Base-by-base conservation (phyloP, 495 filamentous ascomycete species). In the Staphylotrichum tortipilum region DNA sequence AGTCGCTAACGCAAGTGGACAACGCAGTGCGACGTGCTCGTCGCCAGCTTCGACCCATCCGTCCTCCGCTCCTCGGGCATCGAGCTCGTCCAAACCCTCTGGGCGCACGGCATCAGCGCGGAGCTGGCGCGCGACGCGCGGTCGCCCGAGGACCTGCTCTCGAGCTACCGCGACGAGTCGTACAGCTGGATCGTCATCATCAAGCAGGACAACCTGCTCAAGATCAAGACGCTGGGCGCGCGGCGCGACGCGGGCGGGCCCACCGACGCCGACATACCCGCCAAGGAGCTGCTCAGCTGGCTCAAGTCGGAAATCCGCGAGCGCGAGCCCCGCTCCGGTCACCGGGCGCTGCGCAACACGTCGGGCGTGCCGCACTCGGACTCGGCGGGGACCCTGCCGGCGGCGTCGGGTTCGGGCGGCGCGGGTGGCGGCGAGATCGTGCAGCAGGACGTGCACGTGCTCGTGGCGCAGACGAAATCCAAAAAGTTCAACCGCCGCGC, bases 401-500 rank as follows among this genome's bases (percentile, higher is more conserved):
- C 39, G n/a, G n/a, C n/a, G n/a, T n/a, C n/a, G n/a, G n/a, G n/a
- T n/a, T n/a, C n/a, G n/a, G n/a, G n/a, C 24, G n/a, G 15, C 2
- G 18, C 33, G 1, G 7, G 22, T 1, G n/a, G 18, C 3, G 43
- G 18, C 30, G 44, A 61, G 46, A 56, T 58, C 28, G 80, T 82
- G 24, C 72, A 78, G 39, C 82, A 83, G 57, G 81, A 90, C 50
- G 91, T 98, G 23, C 82, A 88, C 39, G 83, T 97, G 23, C 76
- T 97, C 1, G 70, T 86, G 1, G 79, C 85, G 1, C 81, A 85
- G 43, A 88, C 87, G 24, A 82, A 85, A 57, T 85, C 81, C 61
- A 95, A 95, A 67, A 98, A 95, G 69, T 82, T 83, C 34, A 95
- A 94, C 62, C 81, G 91, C 28, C 79, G 78, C 47, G 82, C 82